A percentile compares a stretch with the other conserved stretches of the same genome.
These are phyloP conservation scores for Nidula niveotomentosa DNA, from an alignment of 1,284 basidiomycete species.

Conservation along the genomic window DNA sequence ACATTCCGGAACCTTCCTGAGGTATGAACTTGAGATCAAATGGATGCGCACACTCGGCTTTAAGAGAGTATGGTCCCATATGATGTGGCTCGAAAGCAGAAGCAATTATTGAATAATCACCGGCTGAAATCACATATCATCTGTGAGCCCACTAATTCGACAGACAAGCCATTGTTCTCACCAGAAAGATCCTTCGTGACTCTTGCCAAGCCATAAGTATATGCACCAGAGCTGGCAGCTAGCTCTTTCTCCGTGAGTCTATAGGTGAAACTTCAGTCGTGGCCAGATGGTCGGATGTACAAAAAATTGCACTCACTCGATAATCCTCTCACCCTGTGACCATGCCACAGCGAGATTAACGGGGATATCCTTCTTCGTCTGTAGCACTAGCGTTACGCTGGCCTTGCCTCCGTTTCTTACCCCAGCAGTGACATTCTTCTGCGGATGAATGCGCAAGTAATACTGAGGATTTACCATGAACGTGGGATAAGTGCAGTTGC, in stretches of 20 bases:
- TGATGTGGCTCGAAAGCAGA: conserved; percentile 82
- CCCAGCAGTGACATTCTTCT: conserved; percentile 9
- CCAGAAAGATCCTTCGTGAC: conserved; percentile 52
- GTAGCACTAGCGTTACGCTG: conserved; percentile 48
- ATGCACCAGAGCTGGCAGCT: conserved; percentile 74
- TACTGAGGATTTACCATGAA: conserved; percentile 95
- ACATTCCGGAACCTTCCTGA: conserved; percentile 93
- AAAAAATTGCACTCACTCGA: conserved; percentile 56
- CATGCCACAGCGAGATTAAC: conserved; percentile 78
- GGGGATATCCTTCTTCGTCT: conserved; percentile 66
- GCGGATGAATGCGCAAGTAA: conserved; percentile 54
- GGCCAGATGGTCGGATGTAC: background rate
- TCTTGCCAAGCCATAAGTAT: conserved; percentile 78
- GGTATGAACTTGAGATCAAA: conserved; percentile 78
- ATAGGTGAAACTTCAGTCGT: conserved; percentile 4
- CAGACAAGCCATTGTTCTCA: conserved; percentile 31
- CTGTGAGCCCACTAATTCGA: background rate
- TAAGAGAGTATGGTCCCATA: conserved; percentile 63
- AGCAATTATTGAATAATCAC: conserved; percentile 79
- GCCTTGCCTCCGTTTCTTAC: conserved; percentile 30
- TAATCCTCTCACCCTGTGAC: conserved; percentile 72
- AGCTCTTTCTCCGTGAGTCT: conserved; percentile 70
- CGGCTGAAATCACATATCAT: conserved; percentile 43
- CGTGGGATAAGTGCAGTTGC: conserved; percentile 76
- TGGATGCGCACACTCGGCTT: conserved; percentile 60